Percentiles rank a stretch among this genome's conserved stretches.
These are phyloP conservation scores for Nemania serpens DNA, from an alignment of 2,329 filamentous ascomycete genomes.

Conservation along the genomic window DNA sequence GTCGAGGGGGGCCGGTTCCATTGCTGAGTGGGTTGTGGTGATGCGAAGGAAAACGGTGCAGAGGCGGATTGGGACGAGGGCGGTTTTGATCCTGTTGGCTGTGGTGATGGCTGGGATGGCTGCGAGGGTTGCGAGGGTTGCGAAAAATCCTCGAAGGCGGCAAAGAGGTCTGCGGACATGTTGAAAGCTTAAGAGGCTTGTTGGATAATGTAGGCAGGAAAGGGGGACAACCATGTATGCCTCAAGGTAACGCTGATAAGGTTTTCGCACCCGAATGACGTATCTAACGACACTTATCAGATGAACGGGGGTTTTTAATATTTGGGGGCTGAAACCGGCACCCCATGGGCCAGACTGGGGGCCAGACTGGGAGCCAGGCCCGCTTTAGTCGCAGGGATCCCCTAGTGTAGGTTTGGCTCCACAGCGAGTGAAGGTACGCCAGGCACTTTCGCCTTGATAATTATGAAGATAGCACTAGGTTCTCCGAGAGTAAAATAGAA, in stretches of 20 bases:
- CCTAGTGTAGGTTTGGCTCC: too few species aligned
- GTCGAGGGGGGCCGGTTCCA: constrained; percentile 33
- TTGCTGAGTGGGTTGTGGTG: constrained; percentile 31
- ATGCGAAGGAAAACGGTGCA: constrained; percentile 31
- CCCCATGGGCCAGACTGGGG: too few species aligned
- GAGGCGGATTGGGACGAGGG: constrained; percentile 5
- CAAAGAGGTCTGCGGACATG: constrained; percentile 71
- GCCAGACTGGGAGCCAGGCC: too few species aligned
- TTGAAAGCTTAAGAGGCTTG: constrained; percentile 4
- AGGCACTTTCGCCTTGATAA: too few species aligned
- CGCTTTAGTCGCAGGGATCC: too few species aligned
- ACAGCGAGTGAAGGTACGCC: too few species aligned
- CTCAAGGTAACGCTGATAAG: neutral
- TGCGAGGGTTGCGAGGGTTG: constrained; percentile 38
- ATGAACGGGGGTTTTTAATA: neutral
- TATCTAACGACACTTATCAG: neutral
- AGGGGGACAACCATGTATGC: neutral
- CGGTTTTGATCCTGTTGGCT: constrained; percentile 27
- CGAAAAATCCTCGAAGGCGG: constrained; percentile 61
- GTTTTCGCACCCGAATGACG: neutral
- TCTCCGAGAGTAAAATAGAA: too few species aligned
- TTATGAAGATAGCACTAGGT: too few species aligned
- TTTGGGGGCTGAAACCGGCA: neutral
- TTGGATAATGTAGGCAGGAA: too few species aligned
- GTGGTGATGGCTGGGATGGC: constrained; percentile 26